Percentiles rank a stretch among this genome's conserved stretches.
Conservation (phyloP, 352 stramenopile genomes). For the Phytophthora macrochlamydospora region DNA sequence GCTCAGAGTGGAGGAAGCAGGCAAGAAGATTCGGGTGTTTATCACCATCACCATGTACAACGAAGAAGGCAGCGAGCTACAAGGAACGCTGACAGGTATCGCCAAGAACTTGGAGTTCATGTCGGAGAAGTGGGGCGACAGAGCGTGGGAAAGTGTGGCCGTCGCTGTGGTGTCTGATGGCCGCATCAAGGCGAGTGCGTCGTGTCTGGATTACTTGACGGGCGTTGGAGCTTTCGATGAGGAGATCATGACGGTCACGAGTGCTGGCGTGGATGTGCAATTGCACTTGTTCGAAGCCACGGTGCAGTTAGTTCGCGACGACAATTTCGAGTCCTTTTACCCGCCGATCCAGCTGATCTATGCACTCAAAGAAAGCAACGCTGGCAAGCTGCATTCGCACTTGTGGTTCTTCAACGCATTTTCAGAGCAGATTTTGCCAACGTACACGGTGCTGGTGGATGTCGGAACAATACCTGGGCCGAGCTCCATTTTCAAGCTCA, state of each 20-base stretch:
- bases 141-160: conserved; percentile 46
- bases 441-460: conserved; percentile 58
- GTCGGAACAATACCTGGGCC: conserved; percentile 47
- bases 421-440: conserved; percentile 54
- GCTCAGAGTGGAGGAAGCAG: conserved; percentile 38
- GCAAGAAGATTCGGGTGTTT: conserved; percentile 47
- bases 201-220: conserved; percentile 46
- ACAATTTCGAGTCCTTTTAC: conserved; percentile 52
- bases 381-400: conserved; percentile 58
- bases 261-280: conserved; percentile 44
- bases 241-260: conserved; percentile 60
- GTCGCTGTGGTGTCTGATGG: conserved; percentile 52
- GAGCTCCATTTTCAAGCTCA: conserved; percentile 46
- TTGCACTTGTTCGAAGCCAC: conserved; percentile 56
- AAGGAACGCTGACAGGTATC: conserved; percentile 46
- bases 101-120: conserved; percentile 47
- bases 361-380: conserved; percentile 58
- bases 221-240: conserved; percentile 50
- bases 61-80: conserved; percentile 47
- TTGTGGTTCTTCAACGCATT: conserved; percentile 70
- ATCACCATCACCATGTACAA: conserved; percentile 65
- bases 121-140: conserved; percentile 42
- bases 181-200: conserved; percentile 42
- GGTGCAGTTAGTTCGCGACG: conserved; percentile 44
- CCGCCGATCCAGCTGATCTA: conserved; percentile 56